Evolutionary conservation across 441 rosid genomes (phyloP), one percentile per base, ranked within the genome.

Genomic region (Monsonia emarginata): DNA sequence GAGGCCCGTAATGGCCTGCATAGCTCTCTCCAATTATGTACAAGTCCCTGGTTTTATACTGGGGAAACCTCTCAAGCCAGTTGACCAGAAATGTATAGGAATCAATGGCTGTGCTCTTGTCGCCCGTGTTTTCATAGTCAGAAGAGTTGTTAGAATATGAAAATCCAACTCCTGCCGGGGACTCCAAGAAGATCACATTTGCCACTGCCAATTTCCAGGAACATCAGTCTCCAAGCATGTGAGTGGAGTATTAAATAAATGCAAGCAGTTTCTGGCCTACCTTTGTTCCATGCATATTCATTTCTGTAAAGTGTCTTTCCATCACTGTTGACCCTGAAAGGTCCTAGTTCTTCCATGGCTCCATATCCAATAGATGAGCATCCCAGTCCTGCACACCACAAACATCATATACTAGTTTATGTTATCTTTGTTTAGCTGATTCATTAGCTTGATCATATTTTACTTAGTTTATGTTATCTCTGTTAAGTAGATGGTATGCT

Each of bases 341-440:
- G 85, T 28, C 83, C 83, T 22, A 82, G 40, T 65, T 80, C 83
- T 68, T 42, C 71, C 83, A 78, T 75, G 24, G 83, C 85, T 54
- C 83, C 85, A 40, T 18, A 69, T 38, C 85, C 83, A 2, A 79
- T 54, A 14, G 86, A 82, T n/a, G 83, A 82, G 46, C 83, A 79
- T 25, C 86, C 86, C 4, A 82, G 79, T 13, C 83, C 86, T 82
- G 61, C 2, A 0, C 26, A 34, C 18, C 19, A 22, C 30, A 52
- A 34, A 28, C 2, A 34, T 26, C 19, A 22, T 30, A 52, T 48
- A 28, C 2, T 27, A 27, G n/a, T 19, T 16, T 36, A 16, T 13
- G 42, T 30, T 5, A 28, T 44, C 18, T n/a, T 14, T n/a, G 3
- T 44, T 44, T 44, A 0, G 50, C 19, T 4, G 34, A 3, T 4